Percentiles rank a stretch among this genome's conserved stretches.
These are phyloP conservation scores for Achlya hypogyna DNA, from an alignment of 352 stramenopile genomes.

Conservation along the genomic window DNA sequence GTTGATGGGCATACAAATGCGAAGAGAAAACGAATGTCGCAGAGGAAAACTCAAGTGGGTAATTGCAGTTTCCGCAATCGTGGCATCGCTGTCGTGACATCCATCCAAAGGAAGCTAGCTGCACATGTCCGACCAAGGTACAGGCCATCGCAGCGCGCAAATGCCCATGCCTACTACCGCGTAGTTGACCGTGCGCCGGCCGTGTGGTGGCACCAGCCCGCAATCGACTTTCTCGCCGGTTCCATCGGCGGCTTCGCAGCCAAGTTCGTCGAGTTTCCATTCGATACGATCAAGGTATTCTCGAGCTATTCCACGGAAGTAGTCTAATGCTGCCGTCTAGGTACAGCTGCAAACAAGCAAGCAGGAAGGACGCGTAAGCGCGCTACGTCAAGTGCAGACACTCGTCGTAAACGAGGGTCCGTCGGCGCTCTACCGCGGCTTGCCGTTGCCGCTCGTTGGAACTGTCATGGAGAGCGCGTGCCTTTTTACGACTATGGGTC, in stretches of 20 bases:
- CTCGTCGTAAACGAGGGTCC: constrained; percentile 12
- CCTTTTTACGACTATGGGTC: constrained; percentile 19
- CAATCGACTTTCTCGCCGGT: constrained; percentile 14
- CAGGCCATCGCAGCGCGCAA: not conserved
- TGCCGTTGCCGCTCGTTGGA: constrained; percentile 18
- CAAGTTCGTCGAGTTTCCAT: constrained; percentile 21
- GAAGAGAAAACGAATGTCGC: not conserved
- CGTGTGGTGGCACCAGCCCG: constrained; percentile 17
- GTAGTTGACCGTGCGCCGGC: not conserved
- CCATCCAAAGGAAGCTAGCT: not conserved
- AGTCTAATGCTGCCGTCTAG: too few species aligned
- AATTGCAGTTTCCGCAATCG: not conserved
- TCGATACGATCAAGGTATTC: constrained; percentile 22
- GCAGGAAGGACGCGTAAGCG: not conserved
- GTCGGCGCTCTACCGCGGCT: constrained; percentile 12
- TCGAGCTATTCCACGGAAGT: too few species aligned
- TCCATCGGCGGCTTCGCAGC: constrained; percentile 12
- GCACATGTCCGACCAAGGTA: constrained; percentile 1
- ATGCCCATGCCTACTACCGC: not conserved
- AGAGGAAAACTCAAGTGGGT: not conserved
- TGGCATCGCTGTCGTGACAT: not conserved
- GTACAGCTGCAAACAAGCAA: constrained; percentile 18
- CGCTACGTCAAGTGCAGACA: constrained; percentile 1
- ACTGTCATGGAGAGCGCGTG: constrained; percentile 18
- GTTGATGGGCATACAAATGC: not conserved